These are phyloP conservation scores for Aspergillus haitiensis DNA, from an alignment of 495 filamentous ascomycete genomes.

Conservation along the genomic window DNA sequence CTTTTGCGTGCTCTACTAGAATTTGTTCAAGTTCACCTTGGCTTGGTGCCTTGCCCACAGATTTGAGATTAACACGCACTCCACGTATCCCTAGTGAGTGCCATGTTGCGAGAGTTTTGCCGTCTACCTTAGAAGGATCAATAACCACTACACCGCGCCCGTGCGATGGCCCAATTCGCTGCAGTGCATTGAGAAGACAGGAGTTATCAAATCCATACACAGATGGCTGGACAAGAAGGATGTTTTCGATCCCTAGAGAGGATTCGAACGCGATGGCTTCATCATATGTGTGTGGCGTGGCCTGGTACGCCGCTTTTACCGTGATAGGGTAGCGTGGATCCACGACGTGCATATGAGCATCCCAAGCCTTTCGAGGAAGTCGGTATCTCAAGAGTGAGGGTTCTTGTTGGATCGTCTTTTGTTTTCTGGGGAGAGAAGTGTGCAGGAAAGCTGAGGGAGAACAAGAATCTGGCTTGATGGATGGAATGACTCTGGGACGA, in stretches of 20 bases:
- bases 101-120: conserved; percentile 43
- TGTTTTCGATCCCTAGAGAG: conserved; percentile 39
- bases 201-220: conserved; percentile 54
- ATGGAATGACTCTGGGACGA: background rate
- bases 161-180: conserved; percentile 38
- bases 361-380: conserved; percentile 46
- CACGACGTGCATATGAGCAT: conserved; percentile 56
- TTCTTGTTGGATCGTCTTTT: background rate
- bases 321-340: conserved; percentile 45
- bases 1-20: conserved; percentile 44
- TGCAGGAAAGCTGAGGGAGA: conserved; percentile 4
- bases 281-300: conserved; percentile 37
- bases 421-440: background rate
- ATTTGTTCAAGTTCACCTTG: conserved; percentile 35
- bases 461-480: conserved; percentile 3
- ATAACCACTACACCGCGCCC: conserved; percentile 53
- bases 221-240: conserved; percentile 54
- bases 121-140: conserved; percentile 39
- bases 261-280: conserved; percentile 46
- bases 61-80: conserved; percentile 52
- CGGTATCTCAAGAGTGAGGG: conserved; percentile 26
- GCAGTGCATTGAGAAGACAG: conserved; percentile 50
- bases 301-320: conserved; percentile 39
- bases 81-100: conserved; percentile 52
- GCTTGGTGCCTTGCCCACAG: conserved; percentile 40